Evolutionary conservation across 2,329 filamentous ascomycete genomes (phyloP).

Genomic region (Alternaria novae-zelandiae): DNA sequence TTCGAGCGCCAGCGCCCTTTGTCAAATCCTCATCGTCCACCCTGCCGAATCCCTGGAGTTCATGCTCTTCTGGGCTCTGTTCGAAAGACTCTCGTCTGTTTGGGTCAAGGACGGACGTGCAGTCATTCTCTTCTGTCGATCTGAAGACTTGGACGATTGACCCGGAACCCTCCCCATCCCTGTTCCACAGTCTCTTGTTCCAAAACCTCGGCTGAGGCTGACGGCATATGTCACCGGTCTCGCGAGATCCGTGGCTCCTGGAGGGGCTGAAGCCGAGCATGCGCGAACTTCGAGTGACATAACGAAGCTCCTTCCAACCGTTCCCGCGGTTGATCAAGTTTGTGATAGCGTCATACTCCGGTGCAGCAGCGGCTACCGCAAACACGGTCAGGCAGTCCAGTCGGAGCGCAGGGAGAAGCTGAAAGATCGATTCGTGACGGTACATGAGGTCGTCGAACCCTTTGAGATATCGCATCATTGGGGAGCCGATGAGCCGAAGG

Average conservation of each 20-base stretch:
- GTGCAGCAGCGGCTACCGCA: slow-evolving; percentile 16
- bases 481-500: slow-evolving; percentile 14
- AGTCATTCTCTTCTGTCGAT: slow-evolving; percentile 11
- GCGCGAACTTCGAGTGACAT: slow-evolving; percentile 15
- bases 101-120: slow-evolving; percentile 11
- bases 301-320: slow-evolving; percentile 22
- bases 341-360: slow-evolving; percentile 17
- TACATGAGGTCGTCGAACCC: slow-evolving; percentile 23
- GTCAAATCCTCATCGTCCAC: slow-evolving; percentile 18
- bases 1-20: slow-evolving; percentile 11
- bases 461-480: slow-evolving; percentile 23
- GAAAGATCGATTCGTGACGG: slow-evolving; percentile 19
- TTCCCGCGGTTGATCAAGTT: slow-evolving; percentile 21
- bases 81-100: slow-evolving; percentile 10
- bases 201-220: slow-evolving; percentile 17
- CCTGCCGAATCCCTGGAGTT: slow-evolving; percentile 11
- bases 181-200: slow-evolving; percentile 9
- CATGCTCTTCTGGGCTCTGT: slow-evolving; percentile 9
- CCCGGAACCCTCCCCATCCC: slow-evolving; percentile 15
- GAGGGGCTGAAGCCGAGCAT: slow-evolving; percentile 23
- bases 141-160: slow-evolving; percentile 14
- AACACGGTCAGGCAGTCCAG: slow-evolving; percentile 18
- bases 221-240: slow-evolving; percentile 16
- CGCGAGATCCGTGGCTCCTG: slow-evolving; percentile 16
- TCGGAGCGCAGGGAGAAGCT: slow-evolving; percentile 18